Conservation (phyloP, 352 stramenopile genomes). For the Globisporangium cystogenes region DNA sequence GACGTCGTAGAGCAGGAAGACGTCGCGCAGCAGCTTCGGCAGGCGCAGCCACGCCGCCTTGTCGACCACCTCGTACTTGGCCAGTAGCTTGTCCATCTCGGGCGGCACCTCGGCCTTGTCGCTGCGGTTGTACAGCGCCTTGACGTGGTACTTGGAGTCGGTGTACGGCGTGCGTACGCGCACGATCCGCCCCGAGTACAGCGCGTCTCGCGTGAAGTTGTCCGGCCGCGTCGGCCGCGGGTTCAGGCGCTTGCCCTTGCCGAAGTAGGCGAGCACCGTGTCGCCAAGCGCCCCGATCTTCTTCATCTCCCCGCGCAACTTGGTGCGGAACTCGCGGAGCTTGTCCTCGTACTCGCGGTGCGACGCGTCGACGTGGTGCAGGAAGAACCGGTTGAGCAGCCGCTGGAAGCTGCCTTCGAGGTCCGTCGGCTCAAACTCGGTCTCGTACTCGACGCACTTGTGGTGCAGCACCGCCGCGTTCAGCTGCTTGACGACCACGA, state of each 20-base stretch:
- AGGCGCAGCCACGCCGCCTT: constrained; percentile 46
- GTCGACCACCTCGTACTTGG: constrained; percentile 46
- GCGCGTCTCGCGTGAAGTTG: constrained; percentile 34
- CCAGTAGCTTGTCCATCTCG: constrained; percentile 28
- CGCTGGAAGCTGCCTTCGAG: constrained; percentile 71
- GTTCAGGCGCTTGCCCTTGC: constrained; percentile 37
- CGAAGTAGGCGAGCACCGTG: constrained; percentile 60
- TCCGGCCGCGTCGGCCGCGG: constrained; percentile 32
- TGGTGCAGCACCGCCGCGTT: constrained; percentile 46
- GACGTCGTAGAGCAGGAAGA: constrained; percentile 69
- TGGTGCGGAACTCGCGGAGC: constrained; percentile 28
- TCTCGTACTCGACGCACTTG: constrained; percentile 57
- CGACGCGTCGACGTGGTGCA: constrained; percentile 30
- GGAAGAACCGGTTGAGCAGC: constrained; percentile 57
- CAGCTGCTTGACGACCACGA: constrained; percentile 50
- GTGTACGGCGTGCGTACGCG: constrained; percentile 52
- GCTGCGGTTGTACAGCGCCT: constrained; percentile 31
- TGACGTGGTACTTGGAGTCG: constrained; percentile 38
- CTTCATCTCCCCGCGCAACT: constrained; percentile 54
- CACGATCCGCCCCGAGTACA: constrained; percentile 49
- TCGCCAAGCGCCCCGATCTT: constrained; percentile 34
- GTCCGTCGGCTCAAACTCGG: constrained; percentile 50
- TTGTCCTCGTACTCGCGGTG: constrained; percentile 37
- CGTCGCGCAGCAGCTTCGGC: constrained; percentile 36
- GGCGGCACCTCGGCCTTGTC: constrained; percentile 23